Base-by-base conservation (phyloP, 208 protist genomes). In the Novymonas esmeraldas region DNA sequence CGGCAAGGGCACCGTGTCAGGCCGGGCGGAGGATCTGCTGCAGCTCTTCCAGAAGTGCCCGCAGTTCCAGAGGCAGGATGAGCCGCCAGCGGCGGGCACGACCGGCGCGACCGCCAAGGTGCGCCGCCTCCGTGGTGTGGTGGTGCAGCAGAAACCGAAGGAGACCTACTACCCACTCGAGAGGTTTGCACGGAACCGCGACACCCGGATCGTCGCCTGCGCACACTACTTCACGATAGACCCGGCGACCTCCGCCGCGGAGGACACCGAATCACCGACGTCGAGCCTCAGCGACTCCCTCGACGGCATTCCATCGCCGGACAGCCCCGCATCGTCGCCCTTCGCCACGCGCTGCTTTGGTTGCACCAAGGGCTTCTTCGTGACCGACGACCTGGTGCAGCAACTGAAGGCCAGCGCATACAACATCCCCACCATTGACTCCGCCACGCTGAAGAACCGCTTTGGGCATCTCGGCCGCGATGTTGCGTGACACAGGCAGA, bases 341-440 rank as follows among this genome's bases (percentile, higher is more conserved):
- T 14, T 0, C 6, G 3, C 45, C 10, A 0, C 14, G 13, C 34
- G 34, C 9, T 34, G 33, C 31, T 54, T 55, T 5, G 14, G n/a
- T 2, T 66, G 26, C 18, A 4, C 2, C 0, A 57, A 16, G 2
- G 36, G 6, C 10, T 66, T 66, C 22, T 66, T 55, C 11, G 61
- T 57, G 0, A 66, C 61, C 0, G 36, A 66, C 7, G 61, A 66
- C 2, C 1, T 66, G 48, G 16, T 66, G 45, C 45, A 66, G 59
- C 45, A 55, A 1, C 14, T 73, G 11, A 64, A 65, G 46, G 67
- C 67, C 5, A 39, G 29, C 6, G 34, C 67, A 10, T 73, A 73
- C 41, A 16, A 38, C 33, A 55, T 73, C 0, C 58, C 58, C 28
- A 63, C 54, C 0, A 65, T 73, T 14, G 26, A 36, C 61, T 33